These are phyloP conservation scores for Glarea lozoyensis DNA, from an alignment of 495 filamentous ascomycete species.

Conservation along the genomic window DNA sequence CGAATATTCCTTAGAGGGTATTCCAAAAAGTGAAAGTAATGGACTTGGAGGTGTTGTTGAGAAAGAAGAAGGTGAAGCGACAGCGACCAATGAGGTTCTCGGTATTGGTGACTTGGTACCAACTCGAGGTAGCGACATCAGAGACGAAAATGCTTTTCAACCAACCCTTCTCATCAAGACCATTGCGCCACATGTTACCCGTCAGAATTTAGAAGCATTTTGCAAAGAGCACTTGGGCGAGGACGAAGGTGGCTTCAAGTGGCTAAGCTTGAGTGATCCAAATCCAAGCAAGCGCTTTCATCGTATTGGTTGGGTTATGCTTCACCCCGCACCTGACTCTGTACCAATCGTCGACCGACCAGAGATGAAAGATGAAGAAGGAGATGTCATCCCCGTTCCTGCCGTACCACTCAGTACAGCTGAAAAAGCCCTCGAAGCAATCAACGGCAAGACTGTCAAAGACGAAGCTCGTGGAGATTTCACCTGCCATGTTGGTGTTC, in stretches of 20 bases:
- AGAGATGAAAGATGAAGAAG: conserved; percentile 30
- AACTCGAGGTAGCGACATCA: conserved; percentile 65
- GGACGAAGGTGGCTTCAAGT: conserved; percentile 78
- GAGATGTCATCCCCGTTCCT: conserved; percentile 52
- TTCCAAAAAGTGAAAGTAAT: conserved; percentile 89
- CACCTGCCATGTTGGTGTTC: conserved; percentile 92
- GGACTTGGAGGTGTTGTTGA: conserved; percentile 79
- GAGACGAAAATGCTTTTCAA: conserved; percentile 73
- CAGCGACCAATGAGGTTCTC: conserved; percentile 81
- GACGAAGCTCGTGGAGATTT: conserved; percentile 91
- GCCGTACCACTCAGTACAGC: conserved; percentile 45
- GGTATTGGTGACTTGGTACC: conserved; percentile 85
- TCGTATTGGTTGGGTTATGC: conserved; percentile 96
- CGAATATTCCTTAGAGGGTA: conserved; percentile 89
- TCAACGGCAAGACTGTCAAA: conserved; percentile 94
- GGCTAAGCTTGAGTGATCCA: conserved; percentile 88
- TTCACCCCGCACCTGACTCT: conserved; percentile 66
- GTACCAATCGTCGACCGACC: conserved; percentile 38
- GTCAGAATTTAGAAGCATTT: conserved; percentile 85
- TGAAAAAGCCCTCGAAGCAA: conserved; percentile 78
- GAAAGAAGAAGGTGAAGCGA: conserved; percentile 90
- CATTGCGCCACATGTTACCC: conserved; percentile 89
- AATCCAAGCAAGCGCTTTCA: conserved; percentile 96
- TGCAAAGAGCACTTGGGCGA: conserved; percentile 88
- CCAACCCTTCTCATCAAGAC: conserved; percentile 97